A percentile compares a stretch with the other conserved stretches of the same genome.
phyloP scores from a whole-genome alignment of 129 eudicot species.

The Mikania micrantha region DNA sequence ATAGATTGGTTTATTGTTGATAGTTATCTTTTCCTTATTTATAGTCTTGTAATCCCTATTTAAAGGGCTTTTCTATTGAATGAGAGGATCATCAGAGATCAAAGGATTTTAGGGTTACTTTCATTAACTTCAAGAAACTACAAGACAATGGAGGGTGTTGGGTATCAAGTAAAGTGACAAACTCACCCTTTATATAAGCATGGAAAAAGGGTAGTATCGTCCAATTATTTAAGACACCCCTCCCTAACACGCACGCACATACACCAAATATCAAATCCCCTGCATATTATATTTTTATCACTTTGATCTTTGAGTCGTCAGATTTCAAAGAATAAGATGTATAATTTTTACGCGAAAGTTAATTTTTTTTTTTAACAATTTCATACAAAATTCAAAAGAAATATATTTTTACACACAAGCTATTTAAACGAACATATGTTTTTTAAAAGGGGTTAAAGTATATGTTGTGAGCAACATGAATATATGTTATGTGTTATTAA shows the following conservation, averaged over 20 bases:
- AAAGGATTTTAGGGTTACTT: too few relatives aligned
- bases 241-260: background rate
- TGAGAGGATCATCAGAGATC: too few relatives aligned
- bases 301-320: conserved; percentile 8
- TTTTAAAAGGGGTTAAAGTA: background rate
- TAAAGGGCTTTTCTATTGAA: too few relatives aligned
- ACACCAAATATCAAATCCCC: background rate
- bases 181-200: conserved; percentile 24
- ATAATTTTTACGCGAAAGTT: background rate
- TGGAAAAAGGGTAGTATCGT: conserved; percentile 27
- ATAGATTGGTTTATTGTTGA: too few relatives aligned
- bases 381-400: background rate
- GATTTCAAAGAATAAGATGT: background rate
- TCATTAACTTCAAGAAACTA: conserved; percentile 3
- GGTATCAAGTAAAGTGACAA: conserved; percentile 16
- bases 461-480: background rate
- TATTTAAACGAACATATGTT: background rate
- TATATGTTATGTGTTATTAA: background rate
- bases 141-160: conserved; percentile 11
- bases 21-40: too few relatives aligned
- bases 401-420: background rate
- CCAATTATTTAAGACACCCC: conserved; percentile 17
- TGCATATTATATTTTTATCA: conserved; percentile 8
- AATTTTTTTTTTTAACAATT: background rate
- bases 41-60: too few relatives aligned